These are phyloP conservation scores for Atkinsonella hypoxylon DNA, from an alignment of 2,329 filamentous ascomycete species.

Conservation along the genomic window DNA sequence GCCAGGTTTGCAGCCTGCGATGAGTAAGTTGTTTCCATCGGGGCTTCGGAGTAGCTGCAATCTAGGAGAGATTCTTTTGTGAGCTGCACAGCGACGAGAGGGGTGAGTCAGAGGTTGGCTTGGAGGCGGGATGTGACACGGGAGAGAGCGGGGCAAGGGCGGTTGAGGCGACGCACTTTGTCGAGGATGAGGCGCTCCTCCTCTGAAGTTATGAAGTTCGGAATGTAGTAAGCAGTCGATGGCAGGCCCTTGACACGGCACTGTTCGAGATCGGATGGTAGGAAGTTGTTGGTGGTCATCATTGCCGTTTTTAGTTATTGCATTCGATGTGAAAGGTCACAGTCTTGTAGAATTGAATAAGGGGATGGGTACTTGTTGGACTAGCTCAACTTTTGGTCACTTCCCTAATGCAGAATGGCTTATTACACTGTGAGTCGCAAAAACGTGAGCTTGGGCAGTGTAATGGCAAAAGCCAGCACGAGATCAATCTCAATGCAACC, in stretches of 20 bases:
- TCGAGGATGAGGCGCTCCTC: constrained; percentile 62
- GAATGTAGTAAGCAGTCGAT: constrained; percentile 66
- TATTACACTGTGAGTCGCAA: too few relatives aligned
- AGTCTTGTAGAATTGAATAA: not conserved
- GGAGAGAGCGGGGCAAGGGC: not conserved
- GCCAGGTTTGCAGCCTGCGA: constrained; percentile 82
- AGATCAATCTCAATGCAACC: too few relatives aligned
- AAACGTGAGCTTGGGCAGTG: too few relatives aligned
- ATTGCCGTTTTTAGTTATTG: not conserved
- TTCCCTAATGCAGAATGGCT: too few relatives aligned
- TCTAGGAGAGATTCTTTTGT: constrained; percentile 22
- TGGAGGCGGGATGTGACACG: not conserved
- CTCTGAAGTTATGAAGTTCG: constrained; percentile 65
- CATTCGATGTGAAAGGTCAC: not conserved
- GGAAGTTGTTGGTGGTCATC: constrained; percentile 8
- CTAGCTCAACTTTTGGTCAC: too few relatives aligned
- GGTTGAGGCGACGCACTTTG: constrained; percentile 42
- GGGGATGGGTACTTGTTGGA: too few relatives aligned
- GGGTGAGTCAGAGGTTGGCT: not conserved
- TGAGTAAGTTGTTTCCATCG: constrained; percentile 83
- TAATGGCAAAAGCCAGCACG: too few relatives aligned
- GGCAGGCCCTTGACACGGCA: constrained; percentile 45
- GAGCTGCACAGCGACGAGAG: not conserved
- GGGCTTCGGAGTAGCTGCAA: constrained; percentile 54
- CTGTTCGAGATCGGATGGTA: constrained; percentile 38